Evolutionary conservation across 345 rosid species (phyloP).

Genomic region (Syzygium jambos): DNA sequence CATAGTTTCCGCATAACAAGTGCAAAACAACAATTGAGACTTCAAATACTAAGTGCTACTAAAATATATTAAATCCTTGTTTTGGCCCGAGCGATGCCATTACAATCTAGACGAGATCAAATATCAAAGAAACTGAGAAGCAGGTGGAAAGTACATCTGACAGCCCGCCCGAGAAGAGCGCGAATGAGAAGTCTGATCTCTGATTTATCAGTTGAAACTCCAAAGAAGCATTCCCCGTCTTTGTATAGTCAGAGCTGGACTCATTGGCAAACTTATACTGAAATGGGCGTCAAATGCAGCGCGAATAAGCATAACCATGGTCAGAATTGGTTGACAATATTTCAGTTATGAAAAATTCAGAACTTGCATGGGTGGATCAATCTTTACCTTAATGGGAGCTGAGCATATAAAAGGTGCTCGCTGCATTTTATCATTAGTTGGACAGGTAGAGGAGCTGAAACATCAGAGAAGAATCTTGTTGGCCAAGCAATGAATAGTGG

Average conservation of each 20-base stretch:
- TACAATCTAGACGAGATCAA: not conserved
- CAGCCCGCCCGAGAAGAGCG: conserved; percentile 55
- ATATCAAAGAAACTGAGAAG: not conserved
- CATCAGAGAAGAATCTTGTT: not conserved
- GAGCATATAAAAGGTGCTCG: conserved; percentile 64
- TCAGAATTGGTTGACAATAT: not conserved
- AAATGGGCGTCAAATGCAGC: not conserved
- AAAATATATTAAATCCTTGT: not conserved
- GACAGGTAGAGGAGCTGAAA: conserved; percentile 50
- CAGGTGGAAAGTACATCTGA: conserved; percentile 31
- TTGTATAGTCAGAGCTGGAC: conserved; percentile 30
- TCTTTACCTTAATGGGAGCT: conserved; percentile 75
- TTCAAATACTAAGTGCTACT: not conserved
- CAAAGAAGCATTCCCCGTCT: conserved; percentile 48
- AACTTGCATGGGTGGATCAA: not conserved
- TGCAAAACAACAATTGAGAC: not conserved
- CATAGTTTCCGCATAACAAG: not conserved
- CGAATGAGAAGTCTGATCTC: conserved; percentile 84
- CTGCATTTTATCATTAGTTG: conserved; percentile 27
- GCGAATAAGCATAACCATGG: not conserved
- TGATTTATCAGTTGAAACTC: conserved; percentile 73
- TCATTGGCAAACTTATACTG: conserved; percentile 66
- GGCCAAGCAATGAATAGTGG: not conserved
- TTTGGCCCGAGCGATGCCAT: not conserved
- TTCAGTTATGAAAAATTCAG: not conserved